Conservation (phyloP, 1,139 yeast genomes). For the Saccharomyces hybrid region DNA sequence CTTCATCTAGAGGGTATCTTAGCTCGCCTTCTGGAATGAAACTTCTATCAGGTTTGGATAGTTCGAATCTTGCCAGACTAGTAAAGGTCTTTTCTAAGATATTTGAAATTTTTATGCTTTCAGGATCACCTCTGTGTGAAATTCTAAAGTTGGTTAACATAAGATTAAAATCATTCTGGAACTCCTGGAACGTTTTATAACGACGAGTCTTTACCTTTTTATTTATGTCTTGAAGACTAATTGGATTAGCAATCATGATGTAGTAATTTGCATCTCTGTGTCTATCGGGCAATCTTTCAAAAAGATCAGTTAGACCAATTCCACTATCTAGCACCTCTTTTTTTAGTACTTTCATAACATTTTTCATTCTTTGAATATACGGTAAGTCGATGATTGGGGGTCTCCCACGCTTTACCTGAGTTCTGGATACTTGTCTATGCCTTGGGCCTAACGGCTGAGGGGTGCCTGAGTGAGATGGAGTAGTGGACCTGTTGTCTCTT, state of each 20-base stretch:
- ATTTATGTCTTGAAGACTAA: slow-evolving; percentile 74
- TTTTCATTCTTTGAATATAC: slow-evolving; percentile 84
- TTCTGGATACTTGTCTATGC: slow-evolving; percentile 28
- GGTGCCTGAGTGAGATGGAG: slow-evolving; percentile 15
- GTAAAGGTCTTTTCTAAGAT: slow-evolving; percentile 57
- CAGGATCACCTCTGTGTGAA: slow-evolving; percentile 53
- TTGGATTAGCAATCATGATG: slow-evolving; percentile 55
- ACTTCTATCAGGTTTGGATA: slow-evolving; percentile 74
- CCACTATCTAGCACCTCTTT: slow-evolving; percentile 52
- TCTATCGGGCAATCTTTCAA: slow-evolving; percentile 78
- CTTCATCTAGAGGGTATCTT: slow-evolving; percentile 70
- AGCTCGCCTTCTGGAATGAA: slow-evolving; percentile 64
- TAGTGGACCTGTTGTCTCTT: neutral
- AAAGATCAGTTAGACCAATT: slow-evolving; percentile 46
- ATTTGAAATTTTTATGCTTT: slow-evolving; percentile 49
- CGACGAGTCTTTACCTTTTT: slow-evolving; percentile 81
- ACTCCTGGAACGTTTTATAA: slow-evolving; percentile 67
- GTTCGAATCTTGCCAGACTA: slow-evolving; percentile 57
- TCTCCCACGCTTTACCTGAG: slow-evolving; percentile 57
- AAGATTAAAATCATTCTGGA: slow-evolving; percentile 65
- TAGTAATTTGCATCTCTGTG: slow-evolving; percentile 64
- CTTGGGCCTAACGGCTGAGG: slow-evolving; percentile 23
- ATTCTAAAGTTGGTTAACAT: slow-evolving; percentile 70
- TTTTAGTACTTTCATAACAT: slow-evolving; percentile 72
- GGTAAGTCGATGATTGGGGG: slow-evolving; percentile 96